These are phyloP conservation scores for Nakazawaea ernobii DNA, from an alignment of 805 yeast species.

Conservation along the genomic window DNA sequence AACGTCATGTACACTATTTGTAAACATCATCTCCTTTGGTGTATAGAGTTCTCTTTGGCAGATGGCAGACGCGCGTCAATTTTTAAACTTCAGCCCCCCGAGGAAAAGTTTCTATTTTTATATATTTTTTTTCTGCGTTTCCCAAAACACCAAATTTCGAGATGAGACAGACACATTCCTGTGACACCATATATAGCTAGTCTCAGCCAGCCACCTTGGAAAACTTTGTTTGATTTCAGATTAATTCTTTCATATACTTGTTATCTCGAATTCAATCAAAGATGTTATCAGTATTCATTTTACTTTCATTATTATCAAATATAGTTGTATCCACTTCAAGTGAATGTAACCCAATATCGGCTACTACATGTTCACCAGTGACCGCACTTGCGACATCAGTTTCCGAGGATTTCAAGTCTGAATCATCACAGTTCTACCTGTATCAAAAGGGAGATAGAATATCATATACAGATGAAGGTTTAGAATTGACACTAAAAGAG, in stretches of 20 bases:
- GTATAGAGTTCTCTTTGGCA: too few species aligned
- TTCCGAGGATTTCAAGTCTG: constrained; percentile 44
- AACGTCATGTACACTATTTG: too few species aligned
- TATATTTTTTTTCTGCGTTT: too few species aligned
- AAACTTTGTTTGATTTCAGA: neutral
- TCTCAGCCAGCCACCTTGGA: too few species aligned
- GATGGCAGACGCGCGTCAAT: too few species aligned
- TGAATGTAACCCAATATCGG: constrained; percentile 26
- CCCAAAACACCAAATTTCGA: too few species aligned
- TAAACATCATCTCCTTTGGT: too few species aligned
- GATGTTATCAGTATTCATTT: neutral
- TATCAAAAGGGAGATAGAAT: constrained; percentile 37
- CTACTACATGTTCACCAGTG: constrained; percentile 34
- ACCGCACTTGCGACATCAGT: constrained; percentile 60
- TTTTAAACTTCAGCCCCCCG: too few species aligned
- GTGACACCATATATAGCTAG: too few species aligned
- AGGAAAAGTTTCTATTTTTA: too few species aligned
- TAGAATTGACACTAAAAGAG: constrained; percentile 50
- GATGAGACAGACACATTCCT: too few species aligned
- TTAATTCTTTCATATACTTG: neutral
- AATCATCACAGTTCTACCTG: constrained; percentile 37
- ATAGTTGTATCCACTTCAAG: constrained; percentile 19
- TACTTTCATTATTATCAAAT: neutral
- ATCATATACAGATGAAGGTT: constrained; percentile 50
- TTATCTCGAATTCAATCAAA: neutral